Evolutionary conservation across 805 yeast species (phyloP).

Genomic region (Nakazawaea holstii): DNA sequence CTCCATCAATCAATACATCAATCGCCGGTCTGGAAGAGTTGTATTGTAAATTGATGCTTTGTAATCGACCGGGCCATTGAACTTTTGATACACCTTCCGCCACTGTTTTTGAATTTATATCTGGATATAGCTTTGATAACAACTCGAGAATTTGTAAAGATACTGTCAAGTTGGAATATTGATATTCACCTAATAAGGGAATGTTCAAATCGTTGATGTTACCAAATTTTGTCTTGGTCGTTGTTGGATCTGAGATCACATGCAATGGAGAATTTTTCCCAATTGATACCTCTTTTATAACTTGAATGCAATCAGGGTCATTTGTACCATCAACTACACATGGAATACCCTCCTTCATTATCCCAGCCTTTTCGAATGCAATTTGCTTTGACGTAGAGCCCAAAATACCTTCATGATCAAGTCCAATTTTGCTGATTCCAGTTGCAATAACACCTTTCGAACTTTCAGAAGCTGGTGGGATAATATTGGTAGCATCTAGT

Average conservation of each 20-base stretch:
- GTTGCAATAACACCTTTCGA: conserved; percentile 45
- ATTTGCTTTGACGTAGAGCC: conserved; percentile 64
- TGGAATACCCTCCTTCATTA: conserved; percentile 56
- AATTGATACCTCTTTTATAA: conserved; percentile 33
- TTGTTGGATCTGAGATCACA: conserved; percentile 6
- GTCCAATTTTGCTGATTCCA: conserved; percentile 78
- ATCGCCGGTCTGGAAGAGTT: conserved; percentile 19
- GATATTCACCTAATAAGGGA: conserved; percentile 72
- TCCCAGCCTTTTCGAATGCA: conserved; percentile 83
- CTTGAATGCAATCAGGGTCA: conserved; percentile 40
- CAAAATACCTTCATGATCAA: conserved; percentile 77
- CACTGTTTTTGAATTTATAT: conserved; percentile 26
- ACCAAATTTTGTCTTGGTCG: conserved; percentile 8
- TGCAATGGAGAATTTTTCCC: conserved; percentile 24
- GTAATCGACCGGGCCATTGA: conserved; percentile 87
- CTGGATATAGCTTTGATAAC: conserved; percentile 17
- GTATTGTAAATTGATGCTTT: conserved; percentile 32
- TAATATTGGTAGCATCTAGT: conserved; percentile 82
- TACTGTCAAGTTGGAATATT: conserved; percentile 60
- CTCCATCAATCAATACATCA: conserved; percentile 72
- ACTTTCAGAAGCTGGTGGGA: conserved; percentile 22
- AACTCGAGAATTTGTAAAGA: conserved; percentile 54
- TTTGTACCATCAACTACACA: conserved; percentile 74
- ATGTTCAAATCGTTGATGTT: conserved; percentile 23
- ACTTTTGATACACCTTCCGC: conserved; percentile 49